Conservation (phyloP, 495 filamentous ascomycete species). For the Tuber umbilicatum region DNA sequence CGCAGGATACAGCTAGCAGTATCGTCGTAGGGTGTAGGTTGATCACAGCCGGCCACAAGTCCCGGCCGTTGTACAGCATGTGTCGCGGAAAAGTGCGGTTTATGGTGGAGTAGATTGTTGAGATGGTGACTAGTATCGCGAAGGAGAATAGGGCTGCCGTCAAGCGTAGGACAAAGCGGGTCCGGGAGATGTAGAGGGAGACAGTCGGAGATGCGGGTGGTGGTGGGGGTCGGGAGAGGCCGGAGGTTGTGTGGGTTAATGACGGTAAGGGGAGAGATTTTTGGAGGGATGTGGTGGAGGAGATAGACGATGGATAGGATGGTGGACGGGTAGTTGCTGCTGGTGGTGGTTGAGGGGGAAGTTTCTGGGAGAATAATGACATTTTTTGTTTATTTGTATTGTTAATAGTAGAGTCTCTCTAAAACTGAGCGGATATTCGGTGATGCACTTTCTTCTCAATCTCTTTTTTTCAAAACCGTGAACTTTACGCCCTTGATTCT, state of each 20-base stretch:
- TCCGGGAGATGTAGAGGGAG: conserved; percentile 28
- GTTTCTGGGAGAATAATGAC: background rate
- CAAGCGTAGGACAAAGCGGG: conserved; percentile 32
- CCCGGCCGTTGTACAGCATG: conserved; percentile 17
- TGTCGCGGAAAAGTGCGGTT: conserved; percentile 18
- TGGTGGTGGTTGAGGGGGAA: background rate
- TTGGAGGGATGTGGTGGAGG: background rate
- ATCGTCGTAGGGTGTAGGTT: conserved; percentile 26
- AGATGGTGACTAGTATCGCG: conserved; percentile 24
- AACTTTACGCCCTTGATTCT: background rate
- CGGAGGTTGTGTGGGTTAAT: conserved; percentile 8
- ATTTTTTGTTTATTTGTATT: background rate
- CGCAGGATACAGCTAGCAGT: conserved; percentile 23
- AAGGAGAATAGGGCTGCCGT: conserved; percentile 24
- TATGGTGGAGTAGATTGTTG: conserved; percentile 27
- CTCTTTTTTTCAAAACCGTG: background rate
- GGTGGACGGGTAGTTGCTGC: conserved; percentile 6
- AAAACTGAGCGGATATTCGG: background rate
- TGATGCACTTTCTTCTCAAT: background rate
- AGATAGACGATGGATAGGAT: background rate
- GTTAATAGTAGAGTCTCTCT: background rate
- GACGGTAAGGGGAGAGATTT: background rate
- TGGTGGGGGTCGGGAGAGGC: conserved; percentile 14
- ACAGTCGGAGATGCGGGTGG: conserved; percentile 23
- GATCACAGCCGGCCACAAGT: conserved; percentile 28